phyloP scores from a whole-genome alignment of 768 basidiomycete species.

The Lactarius pseudohatsudake region DNA sequence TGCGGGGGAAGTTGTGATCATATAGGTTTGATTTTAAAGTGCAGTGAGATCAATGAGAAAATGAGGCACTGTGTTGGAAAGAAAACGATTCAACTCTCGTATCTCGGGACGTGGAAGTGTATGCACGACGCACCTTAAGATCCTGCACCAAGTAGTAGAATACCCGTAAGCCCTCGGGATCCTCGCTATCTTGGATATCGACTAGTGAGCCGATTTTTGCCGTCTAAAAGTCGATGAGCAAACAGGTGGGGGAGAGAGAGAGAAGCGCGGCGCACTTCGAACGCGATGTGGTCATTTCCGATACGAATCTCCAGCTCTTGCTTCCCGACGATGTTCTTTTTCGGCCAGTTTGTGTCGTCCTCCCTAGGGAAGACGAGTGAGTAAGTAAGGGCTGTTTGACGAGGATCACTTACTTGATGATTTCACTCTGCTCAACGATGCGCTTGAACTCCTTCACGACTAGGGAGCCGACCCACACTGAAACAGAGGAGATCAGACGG shows the following conservation, averaged over 20 bases:
- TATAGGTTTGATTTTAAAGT: conserved; percentile 99
- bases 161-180: conserved; percentile 94
- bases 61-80: conserved; percentile 75
- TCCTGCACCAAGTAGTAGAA: conserved; percentile 99
- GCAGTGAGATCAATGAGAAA: conserved; percentile 95
- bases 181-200: conserved; percentile 95
- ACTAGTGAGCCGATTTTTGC: conserved; percentile 97
- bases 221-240: conserved; percentile 54
- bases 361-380: conserved; percentile 55
- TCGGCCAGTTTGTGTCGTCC: conserved; percentile 98
- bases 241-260: background rate
- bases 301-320: conserved; percentile 96
- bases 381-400: too few species aligned
- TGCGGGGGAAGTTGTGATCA: conserved; percentile 38
- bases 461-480: conserved; percentile 93
- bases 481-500: background rate
- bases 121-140: conserved; percentile 63
- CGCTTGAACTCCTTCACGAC: conserved; percentile 94
- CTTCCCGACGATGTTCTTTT: conserved; percentile 98
- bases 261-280: conserved; percentile 64
- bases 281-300: conserved; percentile 94
- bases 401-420: conserved; percentile 67
- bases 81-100: background rate
- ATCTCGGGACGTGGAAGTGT: background rate
- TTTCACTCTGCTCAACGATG: conserved; percentile 90